Evolutionary conservation across 140 eudicot species (phyloP), one percentile per base, ranked within the genome.

Genomic region (Cichorium intybus): DNA sequence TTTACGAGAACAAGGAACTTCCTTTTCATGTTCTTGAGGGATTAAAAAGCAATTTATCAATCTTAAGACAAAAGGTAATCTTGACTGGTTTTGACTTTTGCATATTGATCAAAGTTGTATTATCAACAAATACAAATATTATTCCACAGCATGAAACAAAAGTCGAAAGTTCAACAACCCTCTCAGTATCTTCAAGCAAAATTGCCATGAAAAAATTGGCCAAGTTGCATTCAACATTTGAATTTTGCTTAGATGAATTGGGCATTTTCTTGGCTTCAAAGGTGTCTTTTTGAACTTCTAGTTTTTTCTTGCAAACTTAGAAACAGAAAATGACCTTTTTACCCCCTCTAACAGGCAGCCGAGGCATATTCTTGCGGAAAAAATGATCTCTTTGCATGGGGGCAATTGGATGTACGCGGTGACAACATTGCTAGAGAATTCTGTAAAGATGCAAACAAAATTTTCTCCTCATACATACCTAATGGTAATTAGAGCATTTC

Each of bases 261-360:
- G 99, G 97, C 26, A 62, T 82, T 66, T 88, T 90, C 88, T 71
- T 85, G 81, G 88, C 95, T n/a, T 31, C 71, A 28, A 84, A 93
- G 99, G 99, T 93, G 79, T 46, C 41, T 55, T 65, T 29, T 29
- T 24, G 1, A 26, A 34, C 41, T 51, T 62, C n/a, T 43, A 46
- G 10, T 11, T 28, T 24, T 51, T 43, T 58, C n/a, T 20, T 66
- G 7, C 0, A 11, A 31, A 17, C n/a, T 16, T 57, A 17, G 45
- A 57, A 58, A 17, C 22, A 17, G 7, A 10, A 58, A 56, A 26
- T 14, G 74, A 41, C 46, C 17, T 34, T 68, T 68, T 20, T 35
- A 53, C 41, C 15, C n/a, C 5, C 33, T 59, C 26, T 61, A 28
- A 64, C 70, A 88, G 99, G 97, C 97, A 53, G 85, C 99, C 23